phyloP scores from a whole-genome alignment of 2,329 filamentous ascomycete genomes.

The Oidium heveae region DNA sequence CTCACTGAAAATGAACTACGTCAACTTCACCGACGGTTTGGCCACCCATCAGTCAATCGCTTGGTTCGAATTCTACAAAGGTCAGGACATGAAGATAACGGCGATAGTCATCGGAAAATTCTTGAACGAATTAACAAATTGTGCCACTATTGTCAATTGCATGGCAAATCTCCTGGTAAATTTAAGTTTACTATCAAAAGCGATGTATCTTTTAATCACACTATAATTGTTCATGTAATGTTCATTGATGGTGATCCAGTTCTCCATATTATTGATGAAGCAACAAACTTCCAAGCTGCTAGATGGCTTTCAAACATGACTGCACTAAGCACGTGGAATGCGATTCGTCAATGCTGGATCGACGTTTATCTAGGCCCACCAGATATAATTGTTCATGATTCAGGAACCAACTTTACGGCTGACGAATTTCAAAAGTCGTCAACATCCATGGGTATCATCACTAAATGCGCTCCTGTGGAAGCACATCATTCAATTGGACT shows the following conservation, averaged over 20 bases:
- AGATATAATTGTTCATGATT: no score
- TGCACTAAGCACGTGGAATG: background rate
- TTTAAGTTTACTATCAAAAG: background rate
- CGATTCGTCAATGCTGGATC: background rate
- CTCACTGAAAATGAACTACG: background rate
- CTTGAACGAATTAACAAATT: no score
- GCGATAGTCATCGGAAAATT: background rate
- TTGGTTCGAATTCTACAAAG: background rate
- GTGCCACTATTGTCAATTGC: no score
- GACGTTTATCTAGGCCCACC: background rate
- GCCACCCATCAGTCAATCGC: background rate
- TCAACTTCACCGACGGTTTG: background rate
- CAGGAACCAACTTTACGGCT: no score
- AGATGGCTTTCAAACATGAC: background rate
- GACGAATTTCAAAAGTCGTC: no score
- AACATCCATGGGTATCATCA: no score
- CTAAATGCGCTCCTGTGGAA: no score
- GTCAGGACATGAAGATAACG: background rate
- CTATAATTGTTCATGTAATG: background rate
- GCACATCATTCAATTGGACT: no score
- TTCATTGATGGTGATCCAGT: background rate
- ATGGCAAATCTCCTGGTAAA: no score
- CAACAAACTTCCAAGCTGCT: background rate
- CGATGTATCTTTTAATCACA: background rate
- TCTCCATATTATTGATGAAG: background rate